Evolutionary conservation across 2,329 filamentous ascomycete species (phyloP).

Genomic region (Fonsecaea monophora): DNA sequence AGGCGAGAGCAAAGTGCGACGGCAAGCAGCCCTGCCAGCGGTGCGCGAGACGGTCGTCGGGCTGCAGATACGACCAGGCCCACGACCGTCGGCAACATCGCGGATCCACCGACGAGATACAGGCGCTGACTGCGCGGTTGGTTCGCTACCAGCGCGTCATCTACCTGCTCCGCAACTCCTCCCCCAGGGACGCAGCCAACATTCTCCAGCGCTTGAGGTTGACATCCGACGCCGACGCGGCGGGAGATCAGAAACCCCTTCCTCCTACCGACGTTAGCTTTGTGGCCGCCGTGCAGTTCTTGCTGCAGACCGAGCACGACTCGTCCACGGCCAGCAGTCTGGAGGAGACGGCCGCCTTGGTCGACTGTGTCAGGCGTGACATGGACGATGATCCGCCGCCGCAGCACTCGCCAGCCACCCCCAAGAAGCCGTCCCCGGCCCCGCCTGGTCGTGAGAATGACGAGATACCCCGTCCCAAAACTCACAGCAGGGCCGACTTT

Average conservation of each 20-base stretch:
- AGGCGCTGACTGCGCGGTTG: slow-evolving; percentile 13
- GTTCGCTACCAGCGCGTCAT: slow-evolving; percentile 21
- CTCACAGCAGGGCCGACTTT: not conserved
- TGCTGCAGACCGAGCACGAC: not conserved
- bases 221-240: not conserved
- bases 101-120: slow-evolving; percentile 5
- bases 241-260: not conserved
- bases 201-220: not conserved
- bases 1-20: slow-evolving; percentile 53
- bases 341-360: slow-evolving; percentile 10
- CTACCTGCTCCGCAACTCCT: slow-evolving; percentile 9
- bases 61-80: slow-evolving; percentile 20
- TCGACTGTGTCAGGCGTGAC: slow-evolving; percentile 9
- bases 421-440: not conserved
- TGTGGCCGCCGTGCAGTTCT: not conserved
- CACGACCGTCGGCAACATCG: slow-evolving; percentile 20
- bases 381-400: not conserved
- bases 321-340: not conserved
- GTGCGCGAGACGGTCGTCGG: slow-evolving; percentile 37
- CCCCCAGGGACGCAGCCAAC: not conserved
- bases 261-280: not conserved
- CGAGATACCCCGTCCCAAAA: not conserved
- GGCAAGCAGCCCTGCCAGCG: slow-evolving; percentile 51
- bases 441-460: not conserved
- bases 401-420: not conserved